Evolutionary conservation across 305 asterid genomes (phyloP).

Genomic region (Caryopteris hybrid): DNA sequence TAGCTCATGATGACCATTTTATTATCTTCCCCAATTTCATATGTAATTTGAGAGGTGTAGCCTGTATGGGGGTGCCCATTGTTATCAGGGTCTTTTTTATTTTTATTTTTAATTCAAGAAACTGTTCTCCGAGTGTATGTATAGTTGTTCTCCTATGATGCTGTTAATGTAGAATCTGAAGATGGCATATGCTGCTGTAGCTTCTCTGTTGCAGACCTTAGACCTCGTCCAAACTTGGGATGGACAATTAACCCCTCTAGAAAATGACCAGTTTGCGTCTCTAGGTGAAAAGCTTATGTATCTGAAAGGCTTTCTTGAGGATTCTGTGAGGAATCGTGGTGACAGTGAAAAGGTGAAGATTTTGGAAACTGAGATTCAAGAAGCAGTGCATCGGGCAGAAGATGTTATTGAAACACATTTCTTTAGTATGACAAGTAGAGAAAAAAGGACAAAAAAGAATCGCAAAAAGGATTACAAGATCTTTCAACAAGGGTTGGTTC

Average conservation of each 20-base stretch:
- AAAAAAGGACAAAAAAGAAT: neutral
- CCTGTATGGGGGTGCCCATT: neutral
- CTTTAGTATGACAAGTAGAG: neutral
- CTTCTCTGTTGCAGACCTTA: conserved; percentile 13
- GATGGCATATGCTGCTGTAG: conserved; percentile 22
- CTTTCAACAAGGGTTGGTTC: conserved; percentile 6
- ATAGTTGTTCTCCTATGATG: neutral
- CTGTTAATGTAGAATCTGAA: neutral
- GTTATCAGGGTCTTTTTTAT: no score
- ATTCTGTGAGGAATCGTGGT: conserved; percentile 7
- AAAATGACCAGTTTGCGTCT: neutral
- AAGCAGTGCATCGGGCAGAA: conserved; percentile 8
- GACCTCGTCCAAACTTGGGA: neutral
- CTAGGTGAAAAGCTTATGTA: neutral
- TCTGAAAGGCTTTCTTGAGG: conserved; percentile 19
- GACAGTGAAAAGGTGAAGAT: neutral
- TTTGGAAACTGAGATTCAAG: conserved; percentile 9
- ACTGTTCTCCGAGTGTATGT: no score
- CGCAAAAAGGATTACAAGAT: conserved; percentile 12
- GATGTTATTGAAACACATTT: conserved; percentile 16
- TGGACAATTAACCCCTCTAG: neutral
- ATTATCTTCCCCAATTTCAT: neutral
- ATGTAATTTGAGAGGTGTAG: neutral
- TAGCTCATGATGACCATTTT: neutral
- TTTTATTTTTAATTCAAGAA: no score